Base-by-base conservation (phyloP, 345 rosid species). In the Streptanthus diversifolius region DNA sequence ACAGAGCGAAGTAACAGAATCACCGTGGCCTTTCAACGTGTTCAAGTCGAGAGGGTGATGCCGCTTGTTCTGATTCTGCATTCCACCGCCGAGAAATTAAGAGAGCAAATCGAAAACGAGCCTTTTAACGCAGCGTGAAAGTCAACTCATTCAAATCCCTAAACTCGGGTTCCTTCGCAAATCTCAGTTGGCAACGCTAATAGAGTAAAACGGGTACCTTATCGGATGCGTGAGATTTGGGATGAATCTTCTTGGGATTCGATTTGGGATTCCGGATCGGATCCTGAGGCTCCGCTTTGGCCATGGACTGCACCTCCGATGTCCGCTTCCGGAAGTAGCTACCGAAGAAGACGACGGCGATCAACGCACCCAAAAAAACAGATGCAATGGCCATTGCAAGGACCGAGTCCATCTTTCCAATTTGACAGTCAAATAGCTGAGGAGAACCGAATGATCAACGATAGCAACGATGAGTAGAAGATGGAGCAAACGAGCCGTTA, bases 21-120 rank as follows among this genome's bases (percentile, higher is more conserved):
- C 99, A 14, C 85, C 87, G 45, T 95, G 98, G 64, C 99, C 99
- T 87, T 92, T 95, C 77, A 95, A 77, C 68, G 99, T 95, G 81
- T 95, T 95, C 77, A 92, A 80, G 85, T 88, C 98, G 82, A 95
- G 79, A 17, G 90, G 93, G 79, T 91, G 97, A 70, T 88, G 98
- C 37, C 87, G 77, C 82, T 80, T 91, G 80, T 25, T 82, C 79
- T 86, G 95, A 66, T 84, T 97, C 96, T 93, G 67, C 66, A 71
- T 51, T 66, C 33, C 74, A 59, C 73, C 55, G 15, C 64, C 54
- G 8, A 51, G 15, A 5, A 63, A 4, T 17, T 5, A 22, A 15
- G 3, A 7, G 11, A 12, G 3, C 0, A 14, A n/a, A 2, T 32
- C 19, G 17, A 44, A 43, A 6, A 4, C 17, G 40, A 43, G 7